Evolutionary conservation across 108 stramenopile genomes (phyloP).

Genomic region (Nitzschia putrida): DNA sequence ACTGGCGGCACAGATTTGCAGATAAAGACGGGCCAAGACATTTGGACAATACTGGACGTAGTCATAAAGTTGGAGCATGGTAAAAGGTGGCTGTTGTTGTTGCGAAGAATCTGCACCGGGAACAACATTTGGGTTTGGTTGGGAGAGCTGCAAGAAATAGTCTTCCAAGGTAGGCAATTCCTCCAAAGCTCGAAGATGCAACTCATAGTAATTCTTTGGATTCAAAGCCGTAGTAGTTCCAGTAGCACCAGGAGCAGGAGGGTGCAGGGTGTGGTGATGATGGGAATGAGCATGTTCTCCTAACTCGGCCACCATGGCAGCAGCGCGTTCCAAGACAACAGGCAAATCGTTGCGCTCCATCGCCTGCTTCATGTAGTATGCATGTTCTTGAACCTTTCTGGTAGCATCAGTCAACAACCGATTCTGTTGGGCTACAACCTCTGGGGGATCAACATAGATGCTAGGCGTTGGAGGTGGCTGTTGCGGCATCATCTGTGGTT

Average conservation of each 20-base stretch:
- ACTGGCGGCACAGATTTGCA: conserved; percentile 94
- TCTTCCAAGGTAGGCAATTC: conserved; percentile 93
- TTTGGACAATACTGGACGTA: conserved; percentile 91
- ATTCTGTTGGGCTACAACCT: conserved; percentile 49
- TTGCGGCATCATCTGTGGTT: conserved; percentile 9
- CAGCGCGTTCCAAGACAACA: conserved; percentile 75
- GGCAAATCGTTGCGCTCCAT: conserved; percentile 81
- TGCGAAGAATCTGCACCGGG: not conserved
- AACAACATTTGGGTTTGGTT: not conserved
- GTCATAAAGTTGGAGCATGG: conserved; percentile 90
- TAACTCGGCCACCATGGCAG: conserved; percentile 92
- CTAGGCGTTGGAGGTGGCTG: conserved; percentile 26
- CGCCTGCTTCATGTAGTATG: conserved; percentile 79
- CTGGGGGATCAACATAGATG: conserved; percentile 39
- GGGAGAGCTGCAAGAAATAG: conserved; percentile 74
- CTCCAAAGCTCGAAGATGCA: conserved; percentile 95
- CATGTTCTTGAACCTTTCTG: conserved; percentile 69
- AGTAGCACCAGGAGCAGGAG: conserved; percentile 29
- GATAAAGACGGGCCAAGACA: conserved; percentile 95
- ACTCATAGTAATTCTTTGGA: conserved; percentile 98
- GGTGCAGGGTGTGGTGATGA: conserved; percentile 44
- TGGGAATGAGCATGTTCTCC: conserved; percentile 77
- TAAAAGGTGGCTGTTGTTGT: conserved; percentile 36
- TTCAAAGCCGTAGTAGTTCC: conserved; percentile 68
- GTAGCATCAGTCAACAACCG: conserved; percentile 57